These are phyloP conservation scores for Aspergillus sclerotialis DNA, from an alignment of 2,329 filamentous ascomycete genomes.

Conservation along the genomic window DNA sequence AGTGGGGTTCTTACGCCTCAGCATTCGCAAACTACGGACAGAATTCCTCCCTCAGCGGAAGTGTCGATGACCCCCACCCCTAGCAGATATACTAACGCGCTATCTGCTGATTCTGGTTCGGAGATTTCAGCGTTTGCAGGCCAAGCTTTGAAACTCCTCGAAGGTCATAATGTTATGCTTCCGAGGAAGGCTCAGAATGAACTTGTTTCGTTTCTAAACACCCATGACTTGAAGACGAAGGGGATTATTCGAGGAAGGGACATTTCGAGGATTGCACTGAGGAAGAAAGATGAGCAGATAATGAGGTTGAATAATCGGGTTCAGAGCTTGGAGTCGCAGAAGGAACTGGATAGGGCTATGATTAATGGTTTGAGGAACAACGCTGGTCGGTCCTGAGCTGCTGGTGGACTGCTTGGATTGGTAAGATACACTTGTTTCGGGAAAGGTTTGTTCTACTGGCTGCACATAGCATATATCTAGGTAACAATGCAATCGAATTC, in stretches of 20 bases:
- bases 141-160: conserved; percentile 25
- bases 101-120: conserved; percentile 12
- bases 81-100: conserved; percentile 21
- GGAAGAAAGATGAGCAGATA: conserved; percentile 58
- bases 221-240: conserved; percentile 51
- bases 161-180: conserved; percentile 26
- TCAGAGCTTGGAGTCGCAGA: conserved; percentile 48
- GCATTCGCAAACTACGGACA: conserved; percentile 2
- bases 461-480: too few species aligned
- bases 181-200: conserved; percentile 27
- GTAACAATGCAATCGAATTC: too few species aligned
- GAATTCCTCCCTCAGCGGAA: conserved; percentile 20
- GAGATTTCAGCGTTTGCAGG: conserved; percentile 15
- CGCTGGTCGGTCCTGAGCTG: conserved; percentile 8
- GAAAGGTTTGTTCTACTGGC: too few species aligned
- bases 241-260: conserved; percentile 62
- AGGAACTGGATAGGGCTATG: conserved; percentile 45
- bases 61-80: conserved; percentile 27
- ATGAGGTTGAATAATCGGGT: conserved; percentile 61
- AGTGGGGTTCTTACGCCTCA: not conserved
- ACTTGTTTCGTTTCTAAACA: conserved; percentile 42
- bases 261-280: conserved; percentile 54
- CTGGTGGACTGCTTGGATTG: too few species aligned
- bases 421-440: too few species aligned
- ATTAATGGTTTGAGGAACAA: conserved; percentile 33